Evolutionary conservation across 768 basidiomycete species (phyloP), one percentile per base, ranked within the genome.

Genomic region (Auricularia cornea): DNA sequence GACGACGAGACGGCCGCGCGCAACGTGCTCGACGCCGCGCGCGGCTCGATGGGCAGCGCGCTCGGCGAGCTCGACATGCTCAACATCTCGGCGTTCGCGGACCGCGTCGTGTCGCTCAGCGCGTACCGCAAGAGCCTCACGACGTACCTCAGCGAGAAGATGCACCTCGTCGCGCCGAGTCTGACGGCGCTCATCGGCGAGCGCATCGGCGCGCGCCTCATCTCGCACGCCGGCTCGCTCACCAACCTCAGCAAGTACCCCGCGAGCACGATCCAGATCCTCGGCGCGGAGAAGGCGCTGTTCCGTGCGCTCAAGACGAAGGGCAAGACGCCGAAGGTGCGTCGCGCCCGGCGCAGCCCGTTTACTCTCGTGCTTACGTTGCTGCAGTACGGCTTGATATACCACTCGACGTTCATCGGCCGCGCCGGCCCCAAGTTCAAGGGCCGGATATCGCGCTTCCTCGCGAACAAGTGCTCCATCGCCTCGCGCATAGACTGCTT

Each of bases 221-320:
- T 97, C 80, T 92, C 90, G 69, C 96, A 98, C 72, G 95, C 96
- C 23, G 96, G 96, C 29, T 94, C 92, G 70, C 81, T 98, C 74
- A 97, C 94, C 65, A 98, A 98, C 75, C 77, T 98, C 63, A 92
- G 90, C 82, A 98, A 98, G 79, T 98, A 98, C 78, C 96, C 96
- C 33, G 96, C 96, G 1, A 94, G 92, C 71, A 98, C 96, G 16
- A 96, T 98, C 48, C 96, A 98, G 76, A 98, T 98, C 68, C 81
- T 98, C 48, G 96, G 96, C 68, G 96, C 96, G 28, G 96, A 98
- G 79, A 98, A 98, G 76, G 96, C 96, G 2, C 81, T 98, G 30
- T 98, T 98, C 84, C 80, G 96, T 62, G 96, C 96, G 0, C 80
- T 98, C 71, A 98, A 98, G 81, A 98, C 96, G 33, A 98, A 98